Evolutionary conservation across 345 rosid genomes (phyloP).

Genomic region (Aquilaria malaccensis): DNA sequence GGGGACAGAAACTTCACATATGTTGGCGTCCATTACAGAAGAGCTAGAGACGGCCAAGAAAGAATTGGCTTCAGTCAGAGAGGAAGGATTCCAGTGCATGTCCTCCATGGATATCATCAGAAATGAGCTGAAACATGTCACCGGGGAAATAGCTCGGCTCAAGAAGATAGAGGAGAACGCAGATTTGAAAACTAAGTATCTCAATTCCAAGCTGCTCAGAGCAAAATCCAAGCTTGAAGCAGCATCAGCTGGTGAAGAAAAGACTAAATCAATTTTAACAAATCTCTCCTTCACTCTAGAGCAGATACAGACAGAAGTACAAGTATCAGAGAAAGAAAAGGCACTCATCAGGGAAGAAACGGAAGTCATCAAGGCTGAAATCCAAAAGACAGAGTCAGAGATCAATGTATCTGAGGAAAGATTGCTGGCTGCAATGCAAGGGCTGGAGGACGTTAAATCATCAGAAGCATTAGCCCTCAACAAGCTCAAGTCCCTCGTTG

Average conservation of each 20-base stretch:
- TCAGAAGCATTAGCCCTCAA: conserved; percentile 50
- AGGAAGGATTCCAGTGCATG: conserved; percentile 49
- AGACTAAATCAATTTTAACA: conserved; percentile 35
- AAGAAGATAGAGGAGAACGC: conserved; percentile 37
- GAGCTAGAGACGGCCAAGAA: conserved; percentile 53
- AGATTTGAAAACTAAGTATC: conserved; percentile 35
- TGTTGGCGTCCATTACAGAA: conserved; percentile 32
- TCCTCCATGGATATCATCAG: conserved; percentile 52
- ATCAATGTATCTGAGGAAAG: conserved; percentile 44
- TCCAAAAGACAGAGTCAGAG: conserved; percentile 35
- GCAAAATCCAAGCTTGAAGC: conserved; percentile 48
- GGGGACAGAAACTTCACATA: conserved; percentile 19
- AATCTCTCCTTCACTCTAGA: conserved; percentile 41
- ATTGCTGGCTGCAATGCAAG: conserved; percentile 39
- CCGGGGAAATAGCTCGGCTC: conserved; percentile 34
- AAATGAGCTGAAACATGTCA: conserved; percentile 38
- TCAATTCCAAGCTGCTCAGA: conserved; percentile 60
- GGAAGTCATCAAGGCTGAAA: conserved; percentile 32
- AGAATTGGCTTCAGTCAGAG: conserved; percentile 40
- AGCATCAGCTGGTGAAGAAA: conserved; percentile 38
- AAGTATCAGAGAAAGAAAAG: conserved; percentile 48
- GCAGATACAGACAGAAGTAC: conserved; percentile 48
- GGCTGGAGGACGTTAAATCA: conserved; percentile 41
- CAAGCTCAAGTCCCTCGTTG: conserved; percentile 36
- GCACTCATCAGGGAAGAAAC: conserved; percentile 38